Conservation (phyloP, 441 rosid genomes). For the Populus hybrid region DNA sequence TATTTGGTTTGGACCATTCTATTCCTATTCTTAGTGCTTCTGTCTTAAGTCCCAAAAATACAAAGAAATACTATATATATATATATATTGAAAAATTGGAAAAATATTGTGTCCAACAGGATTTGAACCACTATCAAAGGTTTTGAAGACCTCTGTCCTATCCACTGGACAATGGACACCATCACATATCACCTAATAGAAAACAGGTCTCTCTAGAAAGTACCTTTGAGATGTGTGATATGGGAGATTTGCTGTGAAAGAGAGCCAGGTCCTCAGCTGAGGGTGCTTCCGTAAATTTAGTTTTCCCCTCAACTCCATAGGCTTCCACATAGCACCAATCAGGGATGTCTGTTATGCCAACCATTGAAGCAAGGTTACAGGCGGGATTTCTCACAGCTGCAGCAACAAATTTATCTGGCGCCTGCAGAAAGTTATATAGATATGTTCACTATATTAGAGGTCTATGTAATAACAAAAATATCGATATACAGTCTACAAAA, state of each 20-base stretch:
- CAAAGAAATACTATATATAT: neutral
- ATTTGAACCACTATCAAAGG: neutral
- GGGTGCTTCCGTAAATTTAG: conserved; percentile 67
- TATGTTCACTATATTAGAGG: neutral
- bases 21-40: neutral
- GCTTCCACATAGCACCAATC: conserved; percentile 82
- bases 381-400: conserved; percentile 89
- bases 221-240: conserved; percentile 85
- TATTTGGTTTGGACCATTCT: neutral
- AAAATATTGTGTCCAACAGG: neutral
- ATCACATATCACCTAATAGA: neutral
- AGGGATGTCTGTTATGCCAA: conserved; percentile 79
- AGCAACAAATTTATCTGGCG: conserved; percentile 82
- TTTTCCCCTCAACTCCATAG: conserved; percentile 59
- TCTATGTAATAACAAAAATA: neutral
- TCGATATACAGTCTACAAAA: neutral
- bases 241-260: conserved; percentile 75
- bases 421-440: conserved; percentile 34
- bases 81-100: neutral
- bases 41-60: neutral
- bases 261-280: conserved; percentile 55
- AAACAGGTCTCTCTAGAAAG: neutral
- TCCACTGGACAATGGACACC: neutral
- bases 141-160: neutral
- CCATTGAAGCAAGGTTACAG: conserved; percentile 77